Base-by-base conservation (phyloP, 2,329 filamentous ascomycete species). In the Blastomyces gilchristii region DNA sequence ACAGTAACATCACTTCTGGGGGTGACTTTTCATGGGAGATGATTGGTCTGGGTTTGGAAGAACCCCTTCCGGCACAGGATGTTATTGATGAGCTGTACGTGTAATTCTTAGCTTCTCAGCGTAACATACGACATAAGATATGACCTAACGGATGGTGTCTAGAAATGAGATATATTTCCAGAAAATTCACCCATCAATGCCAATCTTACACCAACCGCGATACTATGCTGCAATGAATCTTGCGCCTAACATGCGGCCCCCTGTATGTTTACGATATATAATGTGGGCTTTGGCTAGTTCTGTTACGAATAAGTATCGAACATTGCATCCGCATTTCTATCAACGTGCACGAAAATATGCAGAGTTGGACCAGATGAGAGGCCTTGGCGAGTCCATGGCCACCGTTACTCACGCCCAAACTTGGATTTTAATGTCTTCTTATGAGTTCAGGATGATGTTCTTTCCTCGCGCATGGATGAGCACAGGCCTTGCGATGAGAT, bases 391-490 rank as follows among this genome's bases (percentile, higher is more conserved):
- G 74, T 83, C 87, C 67, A 89, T 95, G 73, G 89, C 97, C 68
- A 93, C 88, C 1, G 81, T 97, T 39, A 87, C 88, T 18, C 90
- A 96, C 74, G 89, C 88, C 60, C 94, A 99, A 74, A 85, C 90
- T 0, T 95, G 95, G 82, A 80, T 86, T 34, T 79, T 97, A 25
- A 81, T 95, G 58, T 85, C 87, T 6, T 86, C 84, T 0, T 97
- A 96, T 70, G 94, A 99, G 74, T 97, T 97, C 80, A 96, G 93
- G 77, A 89, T 90, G 83, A 96, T 97, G 90, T 95, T 91, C 74
- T 97, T 97, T 69, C 93, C 94, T 0, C 82, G 94, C 67, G 94
- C 94, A 0, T 97, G 94, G 94, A 85, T 96, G 78, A 97, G 90
- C 68, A 88, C 90, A 2, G 94, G 93, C 28, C 83, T 89, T 65